These are phyloP conservation scores for Trichoderma atroviride DNA, from an alignment of 2,329 filamentous ascomycete genomes.

Conservation along the genomic window DNA sequence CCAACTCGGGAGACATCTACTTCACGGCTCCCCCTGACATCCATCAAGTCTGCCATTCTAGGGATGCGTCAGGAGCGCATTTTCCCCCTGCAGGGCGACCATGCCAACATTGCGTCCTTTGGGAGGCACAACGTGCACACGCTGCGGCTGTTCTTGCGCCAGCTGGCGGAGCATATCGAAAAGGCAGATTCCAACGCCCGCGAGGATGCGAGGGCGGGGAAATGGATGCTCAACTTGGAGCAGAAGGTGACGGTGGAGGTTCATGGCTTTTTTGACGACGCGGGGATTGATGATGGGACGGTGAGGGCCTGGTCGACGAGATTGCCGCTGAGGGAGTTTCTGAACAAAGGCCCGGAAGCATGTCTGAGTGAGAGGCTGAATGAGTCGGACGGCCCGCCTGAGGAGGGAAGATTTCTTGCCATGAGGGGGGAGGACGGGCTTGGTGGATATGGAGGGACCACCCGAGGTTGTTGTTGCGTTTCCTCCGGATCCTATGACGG, in stretches of 20 bases:
- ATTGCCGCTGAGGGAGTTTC: slow-evolving; percentile 55
- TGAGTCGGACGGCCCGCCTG: slow-evolving; percentile 40
- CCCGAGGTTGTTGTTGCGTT: slow-evolving; percentile 3
- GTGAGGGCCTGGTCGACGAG: slow-evolving; percentile 56
- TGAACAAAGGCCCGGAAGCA: slow-evolving; percentile 56
- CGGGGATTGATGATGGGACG: slow-evolving; percentile 31
- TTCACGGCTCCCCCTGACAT: slow-evolving; percentile 63
- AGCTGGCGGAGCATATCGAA: slow-evolving; percentile 39
- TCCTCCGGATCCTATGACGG: slow-evolving; percentile 29
- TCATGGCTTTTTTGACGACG: slow-evolving; percentile 59
- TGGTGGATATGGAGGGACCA: slow-evolving; percentile 30
- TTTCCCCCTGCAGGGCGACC: slow-evolving; percentile 57
- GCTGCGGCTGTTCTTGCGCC: slow-evolving; percentile 45
- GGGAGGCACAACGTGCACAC: slow-evolving; percentile 53
- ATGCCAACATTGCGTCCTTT: slow-evolving; percentile 58
- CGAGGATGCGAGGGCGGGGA: slow-evolving; percentile 35
- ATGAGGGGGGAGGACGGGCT: slow-evolving; percentile 35
- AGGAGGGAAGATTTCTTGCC: slow-evolving; percentile 37
- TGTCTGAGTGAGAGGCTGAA: slow-evolving; percentile 58
- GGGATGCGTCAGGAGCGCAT: slow-evolving; percentile 56
- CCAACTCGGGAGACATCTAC: slow-evolving; percentile 51
- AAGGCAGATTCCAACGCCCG: slow-evolving; percentile 39
- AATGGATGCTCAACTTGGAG: slow-evolving; percentile 53
- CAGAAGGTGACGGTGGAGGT: slow-evolving; percentile 59
- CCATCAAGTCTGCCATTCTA: slow-evolving; percentile 57